A percentile compares a stretch with the other conserved stretches of the same genome.
Conservation (phyloP, 306 rosid species). For the Crotalaria pallida region DNA sequence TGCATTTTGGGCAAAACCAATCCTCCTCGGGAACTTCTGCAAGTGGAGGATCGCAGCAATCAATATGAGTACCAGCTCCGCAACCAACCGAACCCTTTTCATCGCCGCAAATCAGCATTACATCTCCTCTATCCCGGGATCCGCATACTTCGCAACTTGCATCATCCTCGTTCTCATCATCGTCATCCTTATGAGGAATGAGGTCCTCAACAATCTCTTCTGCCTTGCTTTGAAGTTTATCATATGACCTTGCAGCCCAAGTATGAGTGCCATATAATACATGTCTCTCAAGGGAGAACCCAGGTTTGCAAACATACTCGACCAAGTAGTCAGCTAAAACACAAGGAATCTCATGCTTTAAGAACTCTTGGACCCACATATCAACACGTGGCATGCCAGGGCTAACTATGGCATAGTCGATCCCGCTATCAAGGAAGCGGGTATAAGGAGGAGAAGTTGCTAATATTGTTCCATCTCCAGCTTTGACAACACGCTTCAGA, state of each 20-base stretch:
- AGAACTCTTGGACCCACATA: constrained; percentile 84
- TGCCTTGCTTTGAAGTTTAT: constrained; percentile 44
- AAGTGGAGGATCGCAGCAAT: constrained; percentile 88
- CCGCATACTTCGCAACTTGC: constrained; percentile 60
- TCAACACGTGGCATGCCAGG: constrained; percentile 85
- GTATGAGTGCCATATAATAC: constrained; percentile 56
- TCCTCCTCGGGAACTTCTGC: constrained; percentile 63
- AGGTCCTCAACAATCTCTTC: constrained; percentile 49
- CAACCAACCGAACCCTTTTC: constrained; percentile 79
- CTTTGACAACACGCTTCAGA: constrained; percentile 81
- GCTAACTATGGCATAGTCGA: constrained; percentile 75
- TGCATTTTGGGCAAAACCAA: constrained; percentile 81
- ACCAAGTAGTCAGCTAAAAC: constrained; percentile 87
- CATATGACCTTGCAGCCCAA: constrained; percentile 74
- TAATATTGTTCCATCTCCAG: constrained; percentile 80
- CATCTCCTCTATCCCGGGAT: constrained; percentile 67
- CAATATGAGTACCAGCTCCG: constrained; percentile 71
- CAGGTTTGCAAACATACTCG: constrained; percentile 86
- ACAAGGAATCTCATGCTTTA: constrained; percentile 82
- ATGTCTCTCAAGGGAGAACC: constrained; percentile 71
- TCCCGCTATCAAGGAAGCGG: constrained; percentile 53
- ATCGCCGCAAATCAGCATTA: constrained; percentile 85
- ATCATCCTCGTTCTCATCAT: constrained; percentile 29
- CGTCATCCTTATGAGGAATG: constrained; percentile 21
- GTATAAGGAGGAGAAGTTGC: constrained; percentile 95